Percentiles rank a stretch among this genome's conserved stretches.
Evolutionary conservation across 2,329 filamentous ascomycete species (phyloP).

Genomic region (Scopulariopsis brevicaulis): DNA sequence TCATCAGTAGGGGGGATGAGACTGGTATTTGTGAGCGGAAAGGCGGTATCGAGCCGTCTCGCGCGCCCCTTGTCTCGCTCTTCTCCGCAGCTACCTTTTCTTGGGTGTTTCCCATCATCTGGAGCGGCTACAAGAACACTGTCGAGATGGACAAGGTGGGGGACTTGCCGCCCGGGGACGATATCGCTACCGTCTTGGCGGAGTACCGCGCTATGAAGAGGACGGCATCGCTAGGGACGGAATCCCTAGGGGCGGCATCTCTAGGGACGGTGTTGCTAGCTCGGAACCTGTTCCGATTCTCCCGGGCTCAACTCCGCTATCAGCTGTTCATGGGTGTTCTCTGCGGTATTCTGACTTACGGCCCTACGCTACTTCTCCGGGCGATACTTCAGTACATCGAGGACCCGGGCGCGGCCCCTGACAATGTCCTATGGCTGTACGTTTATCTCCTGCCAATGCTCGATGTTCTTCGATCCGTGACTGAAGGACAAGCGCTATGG

Average conservation of each 20-base stretch:
- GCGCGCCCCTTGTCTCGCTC: constrained; percentile 77
- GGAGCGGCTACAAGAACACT: constrained; percentile 76
- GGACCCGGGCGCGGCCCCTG: constrained; percentile 59
- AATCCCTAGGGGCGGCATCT: no score
- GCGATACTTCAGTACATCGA: constrained; percentile 94
- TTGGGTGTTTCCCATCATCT: constrained; percentile 86
- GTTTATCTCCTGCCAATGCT: constrained; percentile 82
- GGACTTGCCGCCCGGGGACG: constrained; percentile 83
- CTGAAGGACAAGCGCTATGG: constrained; percentile 81
- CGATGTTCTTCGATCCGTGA: constrained; percentile 69
- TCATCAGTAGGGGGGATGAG: constrained; percentile 85
- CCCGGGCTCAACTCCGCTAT: constrained; percentile 61
- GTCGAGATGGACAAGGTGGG: constrained; percentile 80
- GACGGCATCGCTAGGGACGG: constrained; percentile 66
- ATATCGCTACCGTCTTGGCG: constrained; percentile 67
- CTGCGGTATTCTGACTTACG: constrained; percentile 75
- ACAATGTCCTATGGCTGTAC: constrained; percentile 90
- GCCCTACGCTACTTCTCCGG: constrained; percentile 81
- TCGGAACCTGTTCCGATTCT: constrained; percentile 74
- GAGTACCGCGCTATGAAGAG: constrained; percentile 81
- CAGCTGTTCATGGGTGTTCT: constrained; percentile 75
- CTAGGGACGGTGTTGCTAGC: no score
- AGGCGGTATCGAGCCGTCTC: constrained; percentile 74
- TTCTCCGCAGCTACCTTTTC: constrained; percentile 79
- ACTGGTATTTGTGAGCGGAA: constrained; percentile 82